These are phyloP conservation scores for Rhizophora apiculata DNA, from an alignment of 345 rosid species.

Conservation along the genomic window DNA sequence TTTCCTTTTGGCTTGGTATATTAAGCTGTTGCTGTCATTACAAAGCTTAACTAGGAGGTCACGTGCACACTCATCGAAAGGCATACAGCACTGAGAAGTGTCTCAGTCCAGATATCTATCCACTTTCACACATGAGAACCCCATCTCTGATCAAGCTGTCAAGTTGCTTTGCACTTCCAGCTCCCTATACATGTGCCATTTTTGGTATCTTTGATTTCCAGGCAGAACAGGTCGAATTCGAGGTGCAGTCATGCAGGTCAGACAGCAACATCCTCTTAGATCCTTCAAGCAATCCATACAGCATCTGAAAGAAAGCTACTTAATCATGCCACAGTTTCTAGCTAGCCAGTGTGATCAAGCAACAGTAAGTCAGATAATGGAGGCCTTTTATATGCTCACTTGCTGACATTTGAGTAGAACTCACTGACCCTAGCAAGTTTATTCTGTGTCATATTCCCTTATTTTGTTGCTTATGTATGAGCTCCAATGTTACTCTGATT, in stretches of 20 bases:
- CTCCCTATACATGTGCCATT: slow-evolving; percentile 77
- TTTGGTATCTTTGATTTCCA: slow-evolving; percentile 70
- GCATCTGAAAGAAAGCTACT: slow-evolving; percentile 45
- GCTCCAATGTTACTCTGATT: too few relatives aligned
- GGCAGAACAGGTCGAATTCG: slow-evolving; percentile 80
- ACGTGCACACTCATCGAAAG: too few relatives aligned
- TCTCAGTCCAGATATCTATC: neutral
- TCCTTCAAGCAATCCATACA: slow-evolving; percentile 50
- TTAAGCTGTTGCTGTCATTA: too few relatives aligned
- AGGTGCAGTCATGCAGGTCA: slow-evolving; percentile 57
- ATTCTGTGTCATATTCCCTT: too few relatives aligned
- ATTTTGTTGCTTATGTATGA: too few relatives aligned
- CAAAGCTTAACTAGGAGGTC: too few relatives aligned
- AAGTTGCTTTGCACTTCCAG: slow-evolving; percentile 28
- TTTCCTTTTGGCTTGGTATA: too few relatives aligned
- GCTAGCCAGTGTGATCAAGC: neutral
- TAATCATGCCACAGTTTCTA: neutral
- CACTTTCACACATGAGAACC: neutral
- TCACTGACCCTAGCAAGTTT: too few relatives aligned
- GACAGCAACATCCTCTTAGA: slow-evolving; percentile 76
- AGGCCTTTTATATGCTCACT: too few relatives aligned
- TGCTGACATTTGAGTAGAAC: too few relatives aligned
- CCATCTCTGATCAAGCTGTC: slow-evolving; percentile 9
- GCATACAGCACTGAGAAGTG: neutral
- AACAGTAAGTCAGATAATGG: too few relatives aligned